Conservation (phyloP, 2,329 filamentous ascomycete genomes). For the Ceratocystis ficicola region DNA sequence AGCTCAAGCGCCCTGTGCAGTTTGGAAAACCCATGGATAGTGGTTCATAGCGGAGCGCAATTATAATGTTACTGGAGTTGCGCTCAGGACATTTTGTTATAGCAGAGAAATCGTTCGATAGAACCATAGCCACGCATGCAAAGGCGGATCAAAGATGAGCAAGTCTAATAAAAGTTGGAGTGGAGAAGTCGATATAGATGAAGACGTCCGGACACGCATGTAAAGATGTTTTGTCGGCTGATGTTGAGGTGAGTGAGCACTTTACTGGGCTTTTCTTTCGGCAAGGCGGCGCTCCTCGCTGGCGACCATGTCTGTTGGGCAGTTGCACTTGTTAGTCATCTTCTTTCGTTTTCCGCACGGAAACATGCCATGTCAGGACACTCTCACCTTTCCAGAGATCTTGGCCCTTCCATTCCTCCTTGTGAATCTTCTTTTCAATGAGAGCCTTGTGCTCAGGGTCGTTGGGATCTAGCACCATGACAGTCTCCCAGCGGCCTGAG, state of each 20-base stretch:
- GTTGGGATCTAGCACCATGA: conserved; percentile 66
- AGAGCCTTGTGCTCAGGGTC: conserved; percentile 72
- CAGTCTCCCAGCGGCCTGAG: conserved; percentile 69
- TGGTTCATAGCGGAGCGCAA: not conserved
- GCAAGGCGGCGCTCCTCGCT: conserved; percentile 56
- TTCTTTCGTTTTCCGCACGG: not conserved
- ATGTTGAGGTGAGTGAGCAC: conserved; percentile 1
- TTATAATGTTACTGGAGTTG: conserved; percentile 3
- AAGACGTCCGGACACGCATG: not conserved
- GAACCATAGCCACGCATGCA: not conserved
- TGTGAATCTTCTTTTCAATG: conserved; percentile 78
- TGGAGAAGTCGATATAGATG: conserved; percentile 8
- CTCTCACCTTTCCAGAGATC: conserved; percentile 78
- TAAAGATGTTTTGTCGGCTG: not conserved
- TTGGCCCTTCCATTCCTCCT: conserved; percentile 76
- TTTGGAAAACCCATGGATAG: not conserved
- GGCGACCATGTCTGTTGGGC: conserved; percentile 59
- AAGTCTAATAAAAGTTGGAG: not conserved
- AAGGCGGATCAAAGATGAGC: not conserved
- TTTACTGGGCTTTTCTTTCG: conserved; percentile 29
- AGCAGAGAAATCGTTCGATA: not conserved
- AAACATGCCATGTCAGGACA: not conserved
- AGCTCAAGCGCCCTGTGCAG: conserved; percentile 7
- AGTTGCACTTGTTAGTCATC: conserved; percentile 19
- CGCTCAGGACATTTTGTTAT: not conserved